A percentile compares a stretch with the other conserved stretches of the same genome.
phyloP scores from a whole-genome alignment of 2,329 filamentous ascomycete species.

The Aspergillus proliferans region DNA sequence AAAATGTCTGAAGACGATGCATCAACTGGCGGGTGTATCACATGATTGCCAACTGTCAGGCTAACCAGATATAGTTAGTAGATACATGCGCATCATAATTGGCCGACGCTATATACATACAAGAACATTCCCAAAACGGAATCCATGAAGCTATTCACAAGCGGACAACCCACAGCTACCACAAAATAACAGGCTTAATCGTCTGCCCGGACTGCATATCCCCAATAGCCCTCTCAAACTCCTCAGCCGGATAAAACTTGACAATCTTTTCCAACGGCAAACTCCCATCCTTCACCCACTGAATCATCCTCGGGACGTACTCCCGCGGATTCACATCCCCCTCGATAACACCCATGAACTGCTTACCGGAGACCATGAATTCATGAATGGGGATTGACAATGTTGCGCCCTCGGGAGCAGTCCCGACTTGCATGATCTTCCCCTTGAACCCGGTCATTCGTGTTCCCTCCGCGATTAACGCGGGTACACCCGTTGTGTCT shows the following conservation, averaged over 20 bases:
- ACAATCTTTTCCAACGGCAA: constrained; percentile 45
- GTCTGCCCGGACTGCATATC: constrained; percentile 22
- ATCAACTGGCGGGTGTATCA: not conserved
- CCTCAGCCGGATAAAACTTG: constrained; percentile 37
- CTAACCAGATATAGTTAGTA: not conserved
- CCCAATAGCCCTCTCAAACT: constrained; percentile 18
- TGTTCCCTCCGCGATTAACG: constrained; percentile 39
- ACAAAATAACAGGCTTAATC: constrained; percentile 26
- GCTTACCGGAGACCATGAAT: constrained; percentile 45
- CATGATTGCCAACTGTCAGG: not conserved
- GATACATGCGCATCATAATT: not conserved
- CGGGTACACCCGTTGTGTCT: constrained; percentile 46
- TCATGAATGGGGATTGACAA: constrained; percentile 39
- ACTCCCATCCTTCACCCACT: constrained; percentile 43
- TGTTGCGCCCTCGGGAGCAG: constrained; percentile 39
- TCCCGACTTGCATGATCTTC: constrained; percentile 47
- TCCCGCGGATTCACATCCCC: constrained; percentile 37
- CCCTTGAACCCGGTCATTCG: constrained; percentile 41
- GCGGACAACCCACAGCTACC: constrained; percentile 13
- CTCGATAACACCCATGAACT: constrained; percentile 45
- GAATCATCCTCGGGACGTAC: constrained; percentile 44
- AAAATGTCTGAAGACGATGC: too few species aligned
- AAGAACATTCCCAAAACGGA: not conserved
- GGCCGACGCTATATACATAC: not conserved
- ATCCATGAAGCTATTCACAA: constrained; percentile 5